Conservation (phyloP, 352 stramenopile genomes). For the Phytophthora ramorum region DNA sequence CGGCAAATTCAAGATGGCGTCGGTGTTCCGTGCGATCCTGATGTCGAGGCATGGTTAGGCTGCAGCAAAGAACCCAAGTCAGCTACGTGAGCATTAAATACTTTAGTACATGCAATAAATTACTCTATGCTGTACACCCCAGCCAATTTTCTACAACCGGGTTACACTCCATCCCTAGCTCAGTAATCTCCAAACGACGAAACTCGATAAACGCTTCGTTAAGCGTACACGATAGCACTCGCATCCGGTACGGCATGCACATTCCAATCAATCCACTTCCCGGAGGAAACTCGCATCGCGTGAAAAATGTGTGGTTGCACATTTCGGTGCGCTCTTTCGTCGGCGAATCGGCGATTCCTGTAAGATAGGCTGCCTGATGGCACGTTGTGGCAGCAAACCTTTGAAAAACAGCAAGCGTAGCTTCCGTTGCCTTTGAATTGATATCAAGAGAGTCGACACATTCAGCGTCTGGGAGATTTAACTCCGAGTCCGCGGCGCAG, state of each 20-base stretch:
- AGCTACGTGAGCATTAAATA: neutral
- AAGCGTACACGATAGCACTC: neutral
- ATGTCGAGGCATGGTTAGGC: slow-evolving; percentile 38
- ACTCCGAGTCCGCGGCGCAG: neutral
- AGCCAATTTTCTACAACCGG: neutral
- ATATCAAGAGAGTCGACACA: neutral
- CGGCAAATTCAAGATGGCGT: slow-evolving; percentile 33
- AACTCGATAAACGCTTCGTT: neutral
- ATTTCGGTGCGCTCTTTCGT: neutral
- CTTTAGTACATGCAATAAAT: too few relatives aligned
- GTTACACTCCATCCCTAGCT: neutral
- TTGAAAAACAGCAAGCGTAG: neutral
- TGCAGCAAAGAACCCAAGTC: slow-evolving; percentile 3
- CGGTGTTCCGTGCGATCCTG: slow-evolving; percentile 19
- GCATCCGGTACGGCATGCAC: neutral
- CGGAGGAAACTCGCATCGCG: neutral
- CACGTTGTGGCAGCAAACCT: neutral
- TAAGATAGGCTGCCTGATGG: neutral
- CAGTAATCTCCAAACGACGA: neutral
- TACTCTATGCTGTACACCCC: neutral
- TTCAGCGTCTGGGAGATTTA: neutral
- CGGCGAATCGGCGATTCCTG: neutral
- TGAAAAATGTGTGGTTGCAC: neutral
- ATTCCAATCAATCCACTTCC: neutral
- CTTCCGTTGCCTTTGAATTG: neutral